Evolutionary conservation across 768 basidiomycete species (phyloP), one percentile per base, ranked within the genome.

Genomic region (Lanmaoa pseudosensibilis): DNA sequence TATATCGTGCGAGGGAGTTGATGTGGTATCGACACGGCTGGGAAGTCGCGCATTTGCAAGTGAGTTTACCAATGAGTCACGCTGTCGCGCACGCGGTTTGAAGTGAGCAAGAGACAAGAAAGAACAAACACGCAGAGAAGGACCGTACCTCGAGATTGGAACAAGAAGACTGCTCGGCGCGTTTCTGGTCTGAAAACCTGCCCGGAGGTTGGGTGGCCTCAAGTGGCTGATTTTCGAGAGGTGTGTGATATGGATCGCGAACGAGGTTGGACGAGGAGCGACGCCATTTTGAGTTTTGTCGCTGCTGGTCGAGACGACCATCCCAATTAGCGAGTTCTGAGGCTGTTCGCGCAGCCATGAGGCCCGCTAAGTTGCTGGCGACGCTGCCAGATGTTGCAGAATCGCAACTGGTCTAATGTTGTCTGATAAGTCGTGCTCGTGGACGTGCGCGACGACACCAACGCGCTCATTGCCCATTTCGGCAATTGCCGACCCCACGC

Each of bases 281-380:
- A 44, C 39, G 33, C 62, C 54, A 52, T 46, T 47, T 55, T 5
- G 57, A 30, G 30, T 15, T 38, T 56, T 57, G 52, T 13, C 44
- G 62, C 9, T 48, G 39, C 27, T 54, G 53, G 55, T 56, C 46
- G 45, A 50, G 61, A 49, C 30, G 58, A 18, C 54, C 49, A 16
- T 68, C 62, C 67, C 62, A 65, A 30, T 44, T 52, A 5, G 58
- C 53, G 32, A 55, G 46, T 16, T 68, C 60, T 41, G 65, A 54
- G 21, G 38, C 43, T 9, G 55, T 55, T 33, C 54, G 56, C 39
- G 63, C 49, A 8, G 54, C 39, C 67, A 69, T 69, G 37, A 8
- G 3, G 41, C 11, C 19, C 10, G 39, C 44, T 23, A 8, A 44
- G 46, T 19, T n/a, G 21, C 21, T n/a, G 21, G 47, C 62, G 43